Conservation (phyloP, 2,329 filamentous ascomycete genomes). For the Claviceps pusilla region DNA sequence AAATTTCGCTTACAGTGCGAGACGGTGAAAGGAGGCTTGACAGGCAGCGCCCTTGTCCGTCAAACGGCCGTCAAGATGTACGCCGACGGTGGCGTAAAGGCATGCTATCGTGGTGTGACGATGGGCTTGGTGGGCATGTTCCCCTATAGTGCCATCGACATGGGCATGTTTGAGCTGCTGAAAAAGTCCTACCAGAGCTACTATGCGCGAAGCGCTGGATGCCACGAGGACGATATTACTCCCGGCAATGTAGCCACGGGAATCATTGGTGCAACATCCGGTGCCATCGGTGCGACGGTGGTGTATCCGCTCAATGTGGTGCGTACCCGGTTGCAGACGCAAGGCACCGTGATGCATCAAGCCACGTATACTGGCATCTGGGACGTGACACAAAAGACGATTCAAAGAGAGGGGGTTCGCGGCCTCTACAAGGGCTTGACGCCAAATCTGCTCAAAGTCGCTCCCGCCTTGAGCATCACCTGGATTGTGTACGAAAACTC, state of each 20-base stretch:
- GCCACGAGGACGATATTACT: conserved; percentile 69
- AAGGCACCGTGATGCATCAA: conserved; percentile 84
- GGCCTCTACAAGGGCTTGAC: conserved; percentile 92
- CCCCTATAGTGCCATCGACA: conserved; percentile 90
- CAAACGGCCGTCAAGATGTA: conserved; percentile 81
- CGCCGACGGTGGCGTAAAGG: conserved; percentile 53
- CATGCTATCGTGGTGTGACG: conserved; percentile 82
- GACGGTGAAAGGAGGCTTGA: conserved; percentile 70
- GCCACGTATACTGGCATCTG: conserved; percentile 80
- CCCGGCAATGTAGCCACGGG: conserved; percentile 75
- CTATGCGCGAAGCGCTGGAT: conserved; percentile 52
- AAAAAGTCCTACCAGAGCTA: conserved; percentile 59
- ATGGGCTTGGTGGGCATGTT: conserved; percentile 96
- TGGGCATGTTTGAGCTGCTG: conserved; percentile 86
- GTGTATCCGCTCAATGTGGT: conserved; percentile 94
- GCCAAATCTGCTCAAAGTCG: conserved; percentile 90
- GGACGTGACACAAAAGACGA: conserved; percentile 74
- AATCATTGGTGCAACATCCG: conserved; percentile 78
- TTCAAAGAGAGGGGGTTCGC: conserved; percentile 65
- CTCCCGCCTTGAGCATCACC: conserved; percentile 86
- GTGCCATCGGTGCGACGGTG: conserved; percentile 79
- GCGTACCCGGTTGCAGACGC: conserved; percentile 79
- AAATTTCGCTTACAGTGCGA: conserved; percentile 85
- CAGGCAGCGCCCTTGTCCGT: conserved; percentile 67
- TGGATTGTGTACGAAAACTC: conserved; percentile 89